phyloP scores from a whole-genome alignment of 2,329 filamentous ascomycete species.

The Colletotrichum navitas region DNA sequence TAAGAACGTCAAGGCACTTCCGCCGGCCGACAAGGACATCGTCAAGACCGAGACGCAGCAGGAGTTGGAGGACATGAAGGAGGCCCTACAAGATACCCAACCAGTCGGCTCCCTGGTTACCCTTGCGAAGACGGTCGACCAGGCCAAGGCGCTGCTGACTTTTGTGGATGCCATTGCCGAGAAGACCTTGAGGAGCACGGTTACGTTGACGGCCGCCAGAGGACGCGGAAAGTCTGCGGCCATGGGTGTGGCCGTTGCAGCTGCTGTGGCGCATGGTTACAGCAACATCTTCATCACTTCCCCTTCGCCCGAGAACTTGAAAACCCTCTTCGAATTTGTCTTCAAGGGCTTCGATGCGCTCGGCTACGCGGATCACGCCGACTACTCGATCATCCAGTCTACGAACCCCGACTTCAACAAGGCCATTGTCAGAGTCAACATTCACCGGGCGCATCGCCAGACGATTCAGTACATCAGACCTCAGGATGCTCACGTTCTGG shows the following conservation, averaged over 20 bases:
- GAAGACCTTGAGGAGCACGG: slow-evolving; percentile 94
- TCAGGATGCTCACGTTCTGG: slow-evolving; percentile 93
- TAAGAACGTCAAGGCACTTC: slow-evolving; percentile 86
- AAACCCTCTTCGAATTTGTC: slow-evolving; percentile 97
- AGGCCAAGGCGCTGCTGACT: slow-evolving; percentile 95
- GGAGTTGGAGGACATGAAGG: slow-evolving; percentile 89
- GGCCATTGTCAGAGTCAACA: slow-evolving; percentile 95
- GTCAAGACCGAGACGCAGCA: slow-evolving; percentile 77
- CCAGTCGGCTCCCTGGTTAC: slow-evolving; percentile 87
- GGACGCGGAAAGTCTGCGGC: slow-evolving; percentile 98
- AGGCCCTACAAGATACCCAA: slow-evolving; percentile 85
- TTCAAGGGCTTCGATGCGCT: slow-evolving; percentile 98
- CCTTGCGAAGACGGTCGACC: slow-evolving; percentile 91
- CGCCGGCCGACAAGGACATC: slow-evolving; percentile 80
- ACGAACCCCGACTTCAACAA: slow-evolving; percentile 99
- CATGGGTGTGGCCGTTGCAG: slow-evolving; percentile 92
- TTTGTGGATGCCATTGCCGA: slow-evolving; percentile 97
- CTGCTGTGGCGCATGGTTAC: slow-evolving; percentile 94
- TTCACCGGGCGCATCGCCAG: slow-evolving; percentile 93
- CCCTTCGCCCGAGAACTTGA: slow-evolving; percentile 96
- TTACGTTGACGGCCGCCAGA: slow-evolving; percentile 91
- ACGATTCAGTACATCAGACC: slow-evolving; percentile 99
- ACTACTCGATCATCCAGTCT: slow-evolving; percentile 98
- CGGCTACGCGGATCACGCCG: slow-evolving; percentile 92
- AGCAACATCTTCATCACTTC: slow-evolving; percentile 99